Percentiles rank a stretch among this genome's conserved stretches.
These are phyloP conservation scores for Pseudohalonectria lignicola DNA, from an alignment of 2,329 filamentous ascomycete species.

Conservation along the genomic window DNA sequence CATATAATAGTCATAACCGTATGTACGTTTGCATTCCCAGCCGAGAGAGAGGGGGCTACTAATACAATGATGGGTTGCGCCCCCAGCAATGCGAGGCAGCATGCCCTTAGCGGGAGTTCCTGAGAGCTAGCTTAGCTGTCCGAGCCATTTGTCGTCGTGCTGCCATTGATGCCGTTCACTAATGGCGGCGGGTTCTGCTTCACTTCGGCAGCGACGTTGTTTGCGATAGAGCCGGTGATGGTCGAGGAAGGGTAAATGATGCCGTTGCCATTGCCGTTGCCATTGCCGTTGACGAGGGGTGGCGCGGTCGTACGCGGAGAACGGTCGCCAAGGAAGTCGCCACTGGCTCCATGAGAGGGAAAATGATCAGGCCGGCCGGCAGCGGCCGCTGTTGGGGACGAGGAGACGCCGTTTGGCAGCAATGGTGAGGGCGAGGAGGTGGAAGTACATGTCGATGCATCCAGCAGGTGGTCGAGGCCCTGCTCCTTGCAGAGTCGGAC, in stretches of 20 bases:
- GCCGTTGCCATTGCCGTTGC: too few relatives aligned
- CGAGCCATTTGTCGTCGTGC: too few relatives aligned
- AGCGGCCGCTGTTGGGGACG: slow-evolving; percentile 9
- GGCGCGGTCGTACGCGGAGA: background rate
- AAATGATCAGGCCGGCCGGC: slow-evolving; percentile 4
- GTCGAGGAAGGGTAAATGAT: too few relatives aligned
- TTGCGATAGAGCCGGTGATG: slow-evolving; percentile 10
- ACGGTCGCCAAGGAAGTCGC: too few relatives aligned
- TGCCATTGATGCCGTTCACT: slow-evolving; percentile 15
- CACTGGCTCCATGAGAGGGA: too few relatives aligned
- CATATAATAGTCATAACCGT: too few relatives aligned
- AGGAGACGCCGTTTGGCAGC: slow-evolving; percentile 31
- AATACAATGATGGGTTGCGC: too few relatives aligned
- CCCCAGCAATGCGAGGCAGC: too few relatives aligned
- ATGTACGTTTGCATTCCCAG: too few relatives aligned
- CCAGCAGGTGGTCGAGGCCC: slow-evolving; percentile 42
- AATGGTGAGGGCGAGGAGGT: slow-evolving; percentile 29
- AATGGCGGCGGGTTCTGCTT: background rate
- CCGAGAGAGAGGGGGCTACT: too few relatives aligned
- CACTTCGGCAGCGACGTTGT: background rate
- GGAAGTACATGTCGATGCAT: slow-evolving; percentile 28
- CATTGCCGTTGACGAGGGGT: background rate
- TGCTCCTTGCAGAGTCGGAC: slow-evolving; percentile 42
- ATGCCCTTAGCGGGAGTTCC: too few relatives aligned
- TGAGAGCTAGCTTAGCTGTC: too few relatives aligned